These are phyloP conservation scores for Scleroderma citrinum DNA, from an alignment of 768 basidiomycete species.

Conservation along the genomic window DNA sequence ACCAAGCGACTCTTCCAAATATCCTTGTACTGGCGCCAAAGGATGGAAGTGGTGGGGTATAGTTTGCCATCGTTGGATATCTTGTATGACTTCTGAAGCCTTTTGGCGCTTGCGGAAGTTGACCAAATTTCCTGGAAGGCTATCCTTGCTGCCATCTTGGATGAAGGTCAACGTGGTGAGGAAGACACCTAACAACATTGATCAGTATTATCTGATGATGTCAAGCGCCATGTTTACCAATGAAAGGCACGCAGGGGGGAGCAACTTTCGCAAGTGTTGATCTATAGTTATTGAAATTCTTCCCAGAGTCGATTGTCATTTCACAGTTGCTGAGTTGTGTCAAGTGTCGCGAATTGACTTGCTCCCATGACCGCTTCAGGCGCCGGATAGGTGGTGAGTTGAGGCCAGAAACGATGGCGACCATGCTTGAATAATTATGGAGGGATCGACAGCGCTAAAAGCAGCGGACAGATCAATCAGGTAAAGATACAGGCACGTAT, in stretches of 20 bases:
- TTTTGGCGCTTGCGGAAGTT: conserved; percentile 96
- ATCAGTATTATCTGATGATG: conserved; percentile 1
- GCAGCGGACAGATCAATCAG: conserved; percentile 6
- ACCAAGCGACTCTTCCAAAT: conserved; percentile 73
- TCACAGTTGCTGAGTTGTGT: conserved; percentile 74
- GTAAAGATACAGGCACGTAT: not conserved
- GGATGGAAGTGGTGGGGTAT: conserved; percentile 80
- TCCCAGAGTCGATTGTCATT: conserved; percentile 85
- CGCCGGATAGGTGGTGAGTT: conserved; percentile 92
- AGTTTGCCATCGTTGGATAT: conserved; percentile 95
- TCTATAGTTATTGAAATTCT: conserved; percentile 92
- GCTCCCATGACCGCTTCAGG: conserved; percentile 91
- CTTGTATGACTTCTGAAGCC: conserved; percentile 93
- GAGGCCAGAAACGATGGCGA: conserved; percentile 89
- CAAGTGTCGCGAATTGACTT: conserved; percentile 71
- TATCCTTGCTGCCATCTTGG: conserved; percentile 92
- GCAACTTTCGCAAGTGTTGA: conserved; percentile 74
- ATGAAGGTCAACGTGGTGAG: conserved; percentile 96
- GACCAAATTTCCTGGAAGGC: conserved; percentile 69
- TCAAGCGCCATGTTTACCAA: conserved; percentile 52
- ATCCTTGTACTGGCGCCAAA: conserved; percentile 61
- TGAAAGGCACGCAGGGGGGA: conserved; percentile 95
- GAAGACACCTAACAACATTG: conserved; percentile 67
- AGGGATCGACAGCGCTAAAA: conserved; percentile 77
- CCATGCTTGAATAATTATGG: conserved; percentile 97